A percentile compares a stretch with the other conserved stretches of the same genome.
These are phyloP conservation scores for Apiotrichum gamsii DNA, from an alignment of 1,284 basidiomycete genomes.

Conservation along the genomic window DNA sequence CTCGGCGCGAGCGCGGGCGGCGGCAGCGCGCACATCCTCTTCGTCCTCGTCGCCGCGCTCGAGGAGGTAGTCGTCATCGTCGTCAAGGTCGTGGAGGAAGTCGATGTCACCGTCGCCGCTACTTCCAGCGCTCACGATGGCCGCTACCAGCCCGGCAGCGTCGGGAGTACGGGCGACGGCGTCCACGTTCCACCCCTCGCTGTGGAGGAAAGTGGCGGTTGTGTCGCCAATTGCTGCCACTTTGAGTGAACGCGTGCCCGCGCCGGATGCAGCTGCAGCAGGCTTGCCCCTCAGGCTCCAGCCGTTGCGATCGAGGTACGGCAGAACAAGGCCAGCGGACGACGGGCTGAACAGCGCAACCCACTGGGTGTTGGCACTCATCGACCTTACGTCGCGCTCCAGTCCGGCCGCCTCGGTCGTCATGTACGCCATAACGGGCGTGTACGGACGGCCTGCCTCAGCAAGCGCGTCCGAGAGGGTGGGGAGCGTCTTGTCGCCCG, in stretches of 20 bases:
- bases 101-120: too few species aligned
- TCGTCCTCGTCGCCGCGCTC: background rate
- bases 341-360: slow-evolving; percentile 43
- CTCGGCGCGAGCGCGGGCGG: slow-evolving; percentile 3
- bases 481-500: slow-evolving; percentile 39
- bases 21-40: background rate
- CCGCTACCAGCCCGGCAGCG: slow-evolving; percentile 25
- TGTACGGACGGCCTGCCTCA: slow-evolving; percentile 14
- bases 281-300: slow-evolving; percentile 1
- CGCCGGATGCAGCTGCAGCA: too few species aligned
- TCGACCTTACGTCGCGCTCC: slow-evolving; percentile 59
- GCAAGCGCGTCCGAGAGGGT: slow-evolving; percentile 23
- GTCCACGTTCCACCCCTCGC: slow-evolving; percentile 21
- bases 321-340: slow-evolving; percentile 29
- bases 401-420: slow-evolving; percentile 15
- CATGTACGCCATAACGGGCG: slow-evolving; percentile 26
- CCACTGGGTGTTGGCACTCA: slow-evolving; percentile 53
- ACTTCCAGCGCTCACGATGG: too few species aligned
- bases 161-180: slow-evolving; percentile 38
- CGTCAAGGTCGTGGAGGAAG: too few species aligned
- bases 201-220: slow-evolving; percentile 25
- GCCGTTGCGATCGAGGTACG: slow-evolving; percentile 3
- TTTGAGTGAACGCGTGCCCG: slow-evolving; percentile 4
- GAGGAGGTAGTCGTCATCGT: background rate
- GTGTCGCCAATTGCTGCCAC: slow-evolving; percentile 41